Base-by-base conservation (phyloP, 306 rosid species). In the Elaeagnus macrophylla region DNA sequence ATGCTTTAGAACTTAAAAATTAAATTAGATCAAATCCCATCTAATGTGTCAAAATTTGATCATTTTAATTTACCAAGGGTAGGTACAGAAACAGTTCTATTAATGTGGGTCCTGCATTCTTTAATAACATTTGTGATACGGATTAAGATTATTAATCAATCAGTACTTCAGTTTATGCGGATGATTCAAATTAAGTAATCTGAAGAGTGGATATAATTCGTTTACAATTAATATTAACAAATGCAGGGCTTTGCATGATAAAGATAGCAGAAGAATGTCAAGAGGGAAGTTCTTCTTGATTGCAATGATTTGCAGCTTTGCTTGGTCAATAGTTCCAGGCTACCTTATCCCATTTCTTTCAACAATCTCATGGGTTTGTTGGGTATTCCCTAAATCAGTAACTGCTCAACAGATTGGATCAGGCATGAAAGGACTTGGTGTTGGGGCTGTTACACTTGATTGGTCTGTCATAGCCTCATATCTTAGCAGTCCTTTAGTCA, bases 351-450 rank as follows among this genome's bases (percentile, higher is more conserved):
- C 57, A 10, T 67, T 80, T 0, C n/a, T 85, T 9, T 70, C 82
- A 19, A 41, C 65, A 5, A 79, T 85, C 47, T 85, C 94, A 10
- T 81, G 85, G 82, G 60, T 81, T 0, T 81, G 94, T 12, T 85
- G 80, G 86, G 9, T 51, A 1, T 79, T 56, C 16, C 83, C 86
- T 6, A 62, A 59, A 3, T 81, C 86, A 0, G 67, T 85, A 11
- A 75, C 68, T 0, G 84, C 84, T 37, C 94, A 85, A 6, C 86
- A 81, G 38, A 46, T 79, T n/a, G 95, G 95, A 0, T 85, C 95
- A 0, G 95, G 89, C 51, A 37, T 41, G 45, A 14, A 10, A 0
- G 95, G 95, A 3, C 84, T 85, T 16, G 94, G 94, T 5, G 2
- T 81, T 6, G 94, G 89, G 10, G 49, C 82, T 5, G 71, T 85